These are phyloP conservation scores for Psilocybe tampanensis DNA, from an alignment of 768 basidiomycete genomes.

Conservation along the genomic window DNA sequence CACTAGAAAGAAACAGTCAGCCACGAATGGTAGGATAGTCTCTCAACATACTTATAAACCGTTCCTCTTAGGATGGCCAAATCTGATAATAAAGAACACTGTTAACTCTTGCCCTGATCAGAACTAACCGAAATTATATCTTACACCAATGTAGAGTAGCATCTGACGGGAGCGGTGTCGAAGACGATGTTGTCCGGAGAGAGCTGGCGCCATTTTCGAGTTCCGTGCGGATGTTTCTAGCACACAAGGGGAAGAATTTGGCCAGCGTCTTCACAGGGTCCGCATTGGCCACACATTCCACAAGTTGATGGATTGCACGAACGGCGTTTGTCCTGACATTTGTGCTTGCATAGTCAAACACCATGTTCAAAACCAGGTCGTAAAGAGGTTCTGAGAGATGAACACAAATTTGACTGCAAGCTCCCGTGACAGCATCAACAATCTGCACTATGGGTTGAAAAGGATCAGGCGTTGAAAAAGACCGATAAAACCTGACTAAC, in stretches of 20 bases:
- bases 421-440: slow-evolving; percentile 74
- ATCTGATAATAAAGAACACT: slow-evolving; percentile 40
- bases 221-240: slow-evolving; percentile 69
- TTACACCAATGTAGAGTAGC: slow-evolving; percentile 88
- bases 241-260: slow-evolving; percentile 78
- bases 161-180: slow-evolving; percentile 73
- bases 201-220: slow-evolving; percentile 86
- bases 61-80: slow-evolving; percentile 77
- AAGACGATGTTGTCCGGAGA: slow-evolving; percentile 68
- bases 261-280: slow-evolving; percentile 75
- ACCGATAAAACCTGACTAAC: slow-evolving; percentile 31
- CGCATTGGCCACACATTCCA: slow-evolving; percentile 84
- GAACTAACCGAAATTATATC: slow-evolving; percentile 25
- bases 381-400: slow-evolving; percentile 76
- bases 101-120: neutral
- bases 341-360: slow-evolving; percentile 80
- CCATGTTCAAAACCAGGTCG: slow-evolving; percentile 80
- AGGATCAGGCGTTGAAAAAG: slow-evolving; percentile 2
- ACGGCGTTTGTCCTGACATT: slow-evolving; percentile 86
- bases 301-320: slow-evolving; percentile 82
- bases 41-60: slow-evolving; percentile 67
- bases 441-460: slow-evolving; percentile 54
- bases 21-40: neutral
- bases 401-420: slow-evolving; percentile 77
- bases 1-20: slow-evolving; percentile 29